phyloP scores from a whole-genome alignment of 148 eudicot species.

The Vaccinium myrtillus region DNA sequence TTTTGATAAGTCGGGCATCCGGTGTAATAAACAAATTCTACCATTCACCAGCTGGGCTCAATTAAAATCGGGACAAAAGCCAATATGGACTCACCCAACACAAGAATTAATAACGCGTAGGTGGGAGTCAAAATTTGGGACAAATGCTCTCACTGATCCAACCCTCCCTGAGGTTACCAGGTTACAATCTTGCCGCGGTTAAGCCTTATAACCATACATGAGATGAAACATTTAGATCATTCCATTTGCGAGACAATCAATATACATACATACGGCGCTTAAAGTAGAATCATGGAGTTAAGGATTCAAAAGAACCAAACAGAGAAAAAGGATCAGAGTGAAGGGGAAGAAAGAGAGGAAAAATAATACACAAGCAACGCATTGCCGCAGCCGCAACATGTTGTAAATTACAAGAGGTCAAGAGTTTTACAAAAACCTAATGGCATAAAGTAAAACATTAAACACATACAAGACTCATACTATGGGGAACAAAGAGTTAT shows the following conservation, averaged over 20 bases:
- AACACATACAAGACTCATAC: background rate
- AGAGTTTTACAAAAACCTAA: background rate
- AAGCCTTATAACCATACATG: background rate
- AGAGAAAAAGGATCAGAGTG: background rate
- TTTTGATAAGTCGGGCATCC: too few species aligned
- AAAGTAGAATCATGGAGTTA: background rate
- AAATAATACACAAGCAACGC: background rate
- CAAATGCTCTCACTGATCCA: background rate
- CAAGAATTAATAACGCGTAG: background rate
- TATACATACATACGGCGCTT: background rate
- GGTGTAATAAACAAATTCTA: background rate
- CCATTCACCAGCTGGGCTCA: background rate
- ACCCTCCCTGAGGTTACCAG: background rate
- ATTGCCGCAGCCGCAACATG: background rate
- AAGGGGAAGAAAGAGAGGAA: too few species aligned
- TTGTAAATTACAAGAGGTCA: slow-evolving; percentile 5
- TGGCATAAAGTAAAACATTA: background rate
- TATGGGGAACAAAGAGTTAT: background rate
- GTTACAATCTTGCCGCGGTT: background rate
- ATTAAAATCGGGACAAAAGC: background rate
- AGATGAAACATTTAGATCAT: background rate
- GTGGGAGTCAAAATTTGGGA: background rate
- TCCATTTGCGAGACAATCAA: background rate
- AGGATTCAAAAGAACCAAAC: background rate
- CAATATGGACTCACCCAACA: background rate